Evolutionary conservation across 805 yeast genomes (phyloP).

Genomic region (Saturnispora diversa): DNA sequence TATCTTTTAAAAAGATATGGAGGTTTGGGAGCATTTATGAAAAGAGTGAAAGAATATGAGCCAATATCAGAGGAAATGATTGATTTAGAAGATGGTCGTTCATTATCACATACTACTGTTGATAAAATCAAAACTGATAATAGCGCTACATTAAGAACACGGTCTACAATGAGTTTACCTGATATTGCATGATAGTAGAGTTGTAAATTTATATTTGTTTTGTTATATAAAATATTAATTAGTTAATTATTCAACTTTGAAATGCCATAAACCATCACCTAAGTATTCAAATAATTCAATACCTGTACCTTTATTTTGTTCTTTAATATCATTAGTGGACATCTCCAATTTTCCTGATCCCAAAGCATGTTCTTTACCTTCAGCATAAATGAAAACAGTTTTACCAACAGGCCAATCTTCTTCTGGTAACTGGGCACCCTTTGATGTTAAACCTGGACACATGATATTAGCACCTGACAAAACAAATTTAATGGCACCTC

Average conservation of each 20-base stretch:
- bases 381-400: slow-evolving; percentile 81
- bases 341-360: slow-evolving; percentile 83
- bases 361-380: slow-evolving; percentile 84
- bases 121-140: slow-evolving; percentile 9
- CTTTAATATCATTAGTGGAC: slow-evolving; percentile 84
- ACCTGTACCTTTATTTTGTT: slow-evolving; percentile 80
- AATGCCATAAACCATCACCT: slow-evolving; percentile 84
- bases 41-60: slow-evolving; percentile 7
- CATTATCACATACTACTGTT: slow-evolving; percentile 11
- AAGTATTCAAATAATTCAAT: slow-evolving; percentile 74
- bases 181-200: slow-evolving; percentile 13
- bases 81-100: slow-evolving; percentile 14
- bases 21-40: slow-evolving; percentile 11
- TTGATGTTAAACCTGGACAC: slow-evolving; percentile 91
- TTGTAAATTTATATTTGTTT: not conserved
- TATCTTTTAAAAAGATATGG: slow-evolving; percentile 11
- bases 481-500: slow-evolving; percentile 94
- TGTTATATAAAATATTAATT: not conserved
- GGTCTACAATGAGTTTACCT: slow-evolving; percentile 26
- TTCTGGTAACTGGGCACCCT: slow-evolving; percentile 78
- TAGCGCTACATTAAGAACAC: slow-evolving; percentile 22
- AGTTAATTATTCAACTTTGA: slow-evolving; percentile 36
- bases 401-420: slow-evolving; percentile 57
- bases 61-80: slow-evolving; percentile 7
- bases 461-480: slow-evolving; percentile 93